These are phyloP conservation scores for Ceratocystis papillata DNA, from an alignment of 2,329 filamentous ascomycete genomes.

Conservation along the genomic window DNA sequence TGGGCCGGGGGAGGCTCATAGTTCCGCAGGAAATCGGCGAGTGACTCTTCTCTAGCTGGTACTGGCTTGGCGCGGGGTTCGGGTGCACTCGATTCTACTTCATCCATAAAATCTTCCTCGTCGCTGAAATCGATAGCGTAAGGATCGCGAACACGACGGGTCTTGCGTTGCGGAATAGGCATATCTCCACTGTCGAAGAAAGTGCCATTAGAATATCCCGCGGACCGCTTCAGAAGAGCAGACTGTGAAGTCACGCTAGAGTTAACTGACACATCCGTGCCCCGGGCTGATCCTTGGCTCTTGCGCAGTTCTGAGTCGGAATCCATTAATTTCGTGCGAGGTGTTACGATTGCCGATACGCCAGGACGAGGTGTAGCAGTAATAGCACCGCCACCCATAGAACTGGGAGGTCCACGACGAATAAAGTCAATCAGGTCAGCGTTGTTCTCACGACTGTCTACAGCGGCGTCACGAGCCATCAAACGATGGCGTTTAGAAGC, in stretches of 20 bases:
- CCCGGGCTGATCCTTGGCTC: slow-evolving; percentile 46
- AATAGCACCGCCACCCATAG: slow-evolving; percentile 54
- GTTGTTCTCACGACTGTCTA: slow-evolving; percentile 54
- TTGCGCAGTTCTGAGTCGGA: slow-evolving; percentile 37
- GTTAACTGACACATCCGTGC: slow-evolving; percentile 47
- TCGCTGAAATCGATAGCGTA: slow-evolving; percentile 84
- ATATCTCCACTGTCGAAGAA: slow-evolving; percentile 42
- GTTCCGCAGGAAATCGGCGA: slow-evolving; percentile 63
- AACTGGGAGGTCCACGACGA: slow-evolving; percentile 64
- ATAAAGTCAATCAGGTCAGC: slow-evolving; percentile 95
- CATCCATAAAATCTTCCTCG: slow-evolving; percentile 49
- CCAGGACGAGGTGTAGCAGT: slow-evolving; percentile 67
- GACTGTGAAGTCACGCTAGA: slow-evolving; percentile 68
- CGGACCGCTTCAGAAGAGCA: slow-evolving; percentile 47
- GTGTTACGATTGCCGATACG: not conserved
- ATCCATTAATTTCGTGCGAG: slow-evolving; percentile 20
- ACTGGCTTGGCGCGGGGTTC: slow-evolving; percentile 29
- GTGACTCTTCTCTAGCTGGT: slow-evolving; percentile 47
- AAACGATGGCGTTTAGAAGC: slow-evolving; percentile 43
- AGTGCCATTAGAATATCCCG: slow-evolving; percentile 31
- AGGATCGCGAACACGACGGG: slow-evolving; percentile 69
- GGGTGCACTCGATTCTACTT: slow-evolving; percentile 36
- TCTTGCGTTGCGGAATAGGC: slow-evolving; percentile 59
- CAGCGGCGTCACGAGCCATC: slow-evolving; percentile 60
- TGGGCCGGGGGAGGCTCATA: slow-evolving; percentile 51